Percentiles rank a stretch among this genome's conserved stretches.
phyloP scores from a whole-genome alignment of 2,329 filamentous ascomycete species.

The Penicillium olsonii region DNA sequence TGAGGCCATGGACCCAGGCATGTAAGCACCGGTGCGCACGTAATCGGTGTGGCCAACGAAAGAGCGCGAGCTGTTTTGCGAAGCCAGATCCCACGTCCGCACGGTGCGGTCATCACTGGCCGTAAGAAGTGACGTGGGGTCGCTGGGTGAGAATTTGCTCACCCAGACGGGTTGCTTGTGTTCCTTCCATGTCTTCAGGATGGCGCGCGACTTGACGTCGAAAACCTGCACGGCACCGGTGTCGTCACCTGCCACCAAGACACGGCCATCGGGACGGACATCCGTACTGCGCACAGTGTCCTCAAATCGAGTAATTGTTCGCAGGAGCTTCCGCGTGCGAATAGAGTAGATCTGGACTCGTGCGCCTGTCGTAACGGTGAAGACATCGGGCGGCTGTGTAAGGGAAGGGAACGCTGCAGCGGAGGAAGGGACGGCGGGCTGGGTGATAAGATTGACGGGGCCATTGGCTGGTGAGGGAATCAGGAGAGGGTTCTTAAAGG shows the following conservation, averaged over 20 bases:
- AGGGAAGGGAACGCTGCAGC: conserved; percentile 44
- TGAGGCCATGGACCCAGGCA: conserved; percentile 66
- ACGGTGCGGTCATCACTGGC: conserved; percentile 92
- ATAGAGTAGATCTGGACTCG: conserved; percentile 93
- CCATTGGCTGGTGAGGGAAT: conserved; percentile 89
- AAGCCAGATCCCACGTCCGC: conserved; percentile 88
- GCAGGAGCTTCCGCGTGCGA: conserved; percentile 85
- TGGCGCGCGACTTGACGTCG: conserved; percentile 83
- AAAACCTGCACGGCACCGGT: conserved; percentile 93
- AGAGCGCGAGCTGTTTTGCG: conserved; percentile 70
- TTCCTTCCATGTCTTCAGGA: conserved; percentile 91
- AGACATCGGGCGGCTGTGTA: conserved; percentile 58
- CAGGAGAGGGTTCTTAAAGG: conserved; percentile 87
- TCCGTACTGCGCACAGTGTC: conserved; percentile 88
- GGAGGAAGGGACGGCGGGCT: conserved; percentile 55
- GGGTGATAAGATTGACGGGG: conserved; percentile 87
- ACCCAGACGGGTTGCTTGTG: conserved; percentile 95
- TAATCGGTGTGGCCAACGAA: conserved; percentile 92
- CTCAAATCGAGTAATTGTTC: conserved; percentile 92
- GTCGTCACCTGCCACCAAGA: conserved; percentile 89
- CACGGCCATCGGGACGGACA: conserved; percentile 81
- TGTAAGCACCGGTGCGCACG: conserved; percentile 81
- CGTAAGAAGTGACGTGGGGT: conserved; percentile 83
- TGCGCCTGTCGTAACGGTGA: conserved; percentile 92
- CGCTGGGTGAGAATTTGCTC: conserved; percentile 86